Evolutionary conservation across 371 early-diverging fungal species (phyloP).

Genomic region (Mucor racemosus): DNA sequence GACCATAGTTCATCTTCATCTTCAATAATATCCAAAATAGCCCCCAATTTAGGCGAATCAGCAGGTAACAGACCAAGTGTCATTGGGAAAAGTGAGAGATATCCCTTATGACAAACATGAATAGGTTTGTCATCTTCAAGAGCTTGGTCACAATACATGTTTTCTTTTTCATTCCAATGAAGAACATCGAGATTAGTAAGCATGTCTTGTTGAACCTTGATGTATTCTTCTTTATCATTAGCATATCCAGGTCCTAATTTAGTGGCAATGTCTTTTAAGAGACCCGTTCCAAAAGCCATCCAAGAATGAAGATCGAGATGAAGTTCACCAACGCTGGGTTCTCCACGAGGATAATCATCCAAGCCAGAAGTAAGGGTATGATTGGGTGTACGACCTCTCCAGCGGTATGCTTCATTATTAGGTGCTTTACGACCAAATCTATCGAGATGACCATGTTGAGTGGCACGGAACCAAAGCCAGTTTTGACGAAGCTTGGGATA

Average conservation of each 20-base stretch:
- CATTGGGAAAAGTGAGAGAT: slow-evolving; percentile 84
- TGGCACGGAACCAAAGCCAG: slow-evolving; percentile 83
- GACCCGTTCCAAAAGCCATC: slow-evolving; percentile 82
- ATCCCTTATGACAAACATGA: slow-evolving; percentile 88
- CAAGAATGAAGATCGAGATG: slow-evolving; percentile 92
- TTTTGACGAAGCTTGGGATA: slow-evolving; percentile 75
- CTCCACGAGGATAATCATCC: slow-evolving; percentile 94
- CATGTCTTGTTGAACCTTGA: slow-evolving; percentile 52
- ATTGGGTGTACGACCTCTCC: slow-evolving; percentile 86
- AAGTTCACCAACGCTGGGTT: slow-evolving; percentile 76
- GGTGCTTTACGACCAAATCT: slow-evolving; percentile 59
- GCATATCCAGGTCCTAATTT: slow-evolving; percentile 58
- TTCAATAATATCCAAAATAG: slow-evolving; percentile 76
- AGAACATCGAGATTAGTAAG: slow-evolving; percentile 53
- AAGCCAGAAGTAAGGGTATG: slow-evolving; percentile 94
- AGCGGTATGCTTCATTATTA: slow-evolving; percentile 78
- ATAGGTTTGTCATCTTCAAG: slow-evolving; percentile 54
- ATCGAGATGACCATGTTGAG: slow-evolving; percentile 75
- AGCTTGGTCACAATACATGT: slow-evolving; percentile 82
- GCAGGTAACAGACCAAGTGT: slow-evolving; percentile 75
- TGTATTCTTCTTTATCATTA: slow-evolving; percentile 59
- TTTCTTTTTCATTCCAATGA: slow-evolving; percentile 80
- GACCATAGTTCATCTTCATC: slow-evolving; percentile 84
- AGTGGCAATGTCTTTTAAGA: slow-evolving; percentile 71
- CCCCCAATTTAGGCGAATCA: slow-evolving; percentile 71